A percentile compares a stretch with the other conserved stretches of the same genome.
These are phyloP conservation scores for Mangifera indica DNA, from an alignment of 345 rosid genomes.

Conservation along the genomic window DNA sequence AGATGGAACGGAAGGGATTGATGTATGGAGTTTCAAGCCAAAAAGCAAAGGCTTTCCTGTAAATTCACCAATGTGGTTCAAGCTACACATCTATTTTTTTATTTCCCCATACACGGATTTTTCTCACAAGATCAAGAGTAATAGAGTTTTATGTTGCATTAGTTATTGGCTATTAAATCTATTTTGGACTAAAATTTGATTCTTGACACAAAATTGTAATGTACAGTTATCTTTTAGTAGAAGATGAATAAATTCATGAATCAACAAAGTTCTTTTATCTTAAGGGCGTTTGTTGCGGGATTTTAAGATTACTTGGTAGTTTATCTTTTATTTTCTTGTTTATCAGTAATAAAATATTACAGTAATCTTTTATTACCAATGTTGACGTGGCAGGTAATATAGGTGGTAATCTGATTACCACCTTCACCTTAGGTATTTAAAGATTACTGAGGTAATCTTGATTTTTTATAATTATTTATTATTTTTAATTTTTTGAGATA, in stretches of 20 bases:
- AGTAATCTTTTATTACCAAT: no score
- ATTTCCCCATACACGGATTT: not conserved
- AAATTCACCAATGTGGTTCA: not conserved
- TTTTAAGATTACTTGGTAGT: no score
- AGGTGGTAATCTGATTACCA: no score
- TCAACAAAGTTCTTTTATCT: no score
- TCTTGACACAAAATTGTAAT: not conserved
- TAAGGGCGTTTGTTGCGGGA: no score
- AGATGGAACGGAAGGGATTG: not conserved
- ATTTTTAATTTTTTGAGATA: no score
- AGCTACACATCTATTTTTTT: not conserved
- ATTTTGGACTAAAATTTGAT: not conserved
- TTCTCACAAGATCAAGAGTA: not conserved
- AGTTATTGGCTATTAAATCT: not conserved
- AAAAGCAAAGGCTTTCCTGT: not conserved
- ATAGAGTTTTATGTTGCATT: not conserved
- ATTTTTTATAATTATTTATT: no score
- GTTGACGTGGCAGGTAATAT: no score
- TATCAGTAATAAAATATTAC: no score
- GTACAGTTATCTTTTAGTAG: not conserved
- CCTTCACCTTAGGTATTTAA: no score
- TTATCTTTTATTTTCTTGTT: no score
- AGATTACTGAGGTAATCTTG: no score
- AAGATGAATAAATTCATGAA: not conserved
- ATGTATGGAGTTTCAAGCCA: not conserved